Percentiles rank a stretch among this genome's conserved stretches.
Conservation (phyloP, 2,329 filamentous ascomycete genomes). For the Helminthosporium solani region DNA sequence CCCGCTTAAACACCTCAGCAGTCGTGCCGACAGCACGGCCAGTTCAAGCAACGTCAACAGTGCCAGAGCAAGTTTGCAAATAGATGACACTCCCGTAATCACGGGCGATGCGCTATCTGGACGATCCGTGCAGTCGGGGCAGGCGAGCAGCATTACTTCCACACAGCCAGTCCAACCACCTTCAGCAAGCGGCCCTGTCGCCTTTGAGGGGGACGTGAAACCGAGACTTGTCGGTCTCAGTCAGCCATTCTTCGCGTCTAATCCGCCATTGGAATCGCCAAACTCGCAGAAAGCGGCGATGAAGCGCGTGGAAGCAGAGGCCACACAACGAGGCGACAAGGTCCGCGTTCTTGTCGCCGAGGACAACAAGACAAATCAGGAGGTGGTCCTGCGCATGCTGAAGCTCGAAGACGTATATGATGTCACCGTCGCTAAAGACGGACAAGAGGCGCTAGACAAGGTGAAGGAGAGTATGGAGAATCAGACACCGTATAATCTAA, state of each 20-base stretch:
- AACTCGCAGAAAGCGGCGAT: conserved; percentile 66
- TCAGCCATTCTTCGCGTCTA: conserved; percentile 72
- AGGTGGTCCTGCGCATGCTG: conserved; percentile 60
- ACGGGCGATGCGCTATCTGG: conserved; percentile 35
- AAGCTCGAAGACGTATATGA: conserved; percentile 82
- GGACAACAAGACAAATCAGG: conserved; percentile 59
- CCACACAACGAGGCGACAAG: conserved; percentile 57
- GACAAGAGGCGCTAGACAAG: conserved; percentile 80
- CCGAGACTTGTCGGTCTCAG: conserved; percentile 80
- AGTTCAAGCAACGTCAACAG: conserved; percentile 33
- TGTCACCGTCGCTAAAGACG: conserved; percentile 75
- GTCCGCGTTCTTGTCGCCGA: conserved; percentile 86
- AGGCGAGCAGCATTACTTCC: conserved; percentile 24
- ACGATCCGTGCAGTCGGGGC: conserved; percentile 37
- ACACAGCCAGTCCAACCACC: conserved; percentile 14
- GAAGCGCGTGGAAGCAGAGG: conserved; percentile 64
- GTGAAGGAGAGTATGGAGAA: conserved; percentile 80
- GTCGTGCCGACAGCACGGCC: conserved; percentile 59
- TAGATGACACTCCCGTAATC: conserved; percentile 26
- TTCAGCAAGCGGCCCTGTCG: conserved; percentile 28
- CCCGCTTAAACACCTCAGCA: conserved; percentile 73
- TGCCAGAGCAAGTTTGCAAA: conserved; percentile 28
- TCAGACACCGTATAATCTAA: conserved; percentile 74
- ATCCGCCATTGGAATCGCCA: conserved; percentile 50
- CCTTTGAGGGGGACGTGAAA: conserved; percentile 62